Evolutionary conservation across 495 filamentous ascomycete species (phyloP), one percentile per base, ranked within the genome.

Genomic region (Aspergillus leporis): DNA sequence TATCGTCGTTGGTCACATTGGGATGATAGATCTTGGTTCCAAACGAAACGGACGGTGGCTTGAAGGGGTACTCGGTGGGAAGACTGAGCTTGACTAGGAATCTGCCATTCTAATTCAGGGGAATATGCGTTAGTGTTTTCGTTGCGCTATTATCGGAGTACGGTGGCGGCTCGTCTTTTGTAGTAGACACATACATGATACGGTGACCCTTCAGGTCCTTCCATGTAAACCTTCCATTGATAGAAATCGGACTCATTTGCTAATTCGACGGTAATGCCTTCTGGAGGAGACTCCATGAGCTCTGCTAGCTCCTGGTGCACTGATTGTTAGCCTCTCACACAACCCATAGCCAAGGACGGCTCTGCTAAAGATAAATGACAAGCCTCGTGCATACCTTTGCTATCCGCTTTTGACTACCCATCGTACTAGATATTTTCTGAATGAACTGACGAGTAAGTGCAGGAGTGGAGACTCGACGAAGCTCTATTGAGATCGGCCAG

Each of bases 1-100:
- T 88, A 62, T 87, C 87, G 73, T 98, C 95, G 81, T 97, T 97
- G 68, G 90, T 92, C 47, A 98, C 86, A 76, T 98, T 98, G 14
- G 95, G 95, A 81, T 98, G 94, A 81, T 96, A 98, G 77, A 98
- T 91, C 70, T 94, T 96, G 40, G 94, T 98, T 52, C 83, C 81
- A 85, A 98, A 98, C 64, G 79, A 87, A 61, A 98, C 82, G 34
- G 78, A 80, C 0, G 95, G 95, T 5, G 94, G 87, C 67, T 95
- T 96, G 86, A 98, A 98, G 10, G 94, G 94, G 79, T 98, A 98
- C 61, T 94, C 89, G 58, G 74, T 76, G 19, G 94, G 94, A 5
- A 98, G 85, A 19, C 72, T 81, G 58, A 97, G 78, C 49, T 87
- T 79, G 19, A 98, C 77, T 40, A 84, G 81, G 85, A 95, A 98